phyloP scores from a whole-genome alignment of 345 rosid species.

The Eucalyptus caleyi region DNA sequence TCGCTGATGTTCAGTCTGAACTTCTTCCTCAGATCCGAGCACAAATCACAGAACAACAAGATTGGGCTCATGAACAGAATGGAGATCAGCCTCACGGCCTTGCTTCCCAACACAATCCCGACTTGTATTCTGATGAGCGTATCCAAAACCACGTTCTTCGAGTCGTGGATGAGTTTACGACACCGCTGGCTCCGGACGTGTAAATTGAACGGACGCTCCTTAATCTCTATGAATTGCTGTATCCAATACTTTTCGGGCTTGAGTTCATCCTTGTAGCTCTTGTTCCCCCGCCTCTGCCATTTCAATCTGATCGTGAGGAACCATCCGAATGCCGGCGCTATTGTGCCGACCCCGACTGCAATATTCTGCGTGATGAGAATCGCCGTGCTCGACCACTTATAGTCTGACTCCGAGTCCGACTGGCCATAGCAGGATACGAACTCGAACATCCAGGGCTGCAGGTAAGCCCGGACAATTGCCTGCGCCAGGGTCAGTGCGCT shows the following conservation, averaged over 20 bases:
- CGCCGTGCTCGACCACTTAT: constrained; percentile 55
- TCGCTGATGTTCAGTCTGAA: constrained; percentile 2
- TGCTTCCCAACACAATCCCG: constrained; percentile 62
- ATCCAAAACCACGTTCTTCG: constrained; percentile 19
- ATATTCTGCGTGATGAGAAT: constrained; percentile 46
- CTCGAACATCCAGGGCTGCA: constrained; percentile 31
- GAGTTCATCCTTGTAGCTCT: constrained; percentile 8
- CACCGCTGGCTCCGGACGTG: constrained; percentile 12
- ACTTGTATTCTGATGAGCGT: constrained; percentile 38
- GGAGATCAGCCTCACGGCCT: constrained; percentile 39
- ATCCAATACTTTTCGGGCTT: constrained; percentile 62
- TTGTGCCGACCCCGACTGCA: constrained; percentile 45
- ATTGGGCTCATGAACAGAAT: constrained; percentile 25
- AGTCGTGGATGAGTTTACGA: constrained; percentile 31
- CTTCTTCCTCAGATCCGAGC: constrained; percentile 2
- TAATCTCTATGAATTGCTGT: constrained; percentile 44
- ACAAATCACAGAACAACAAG: constrained; percentile 5
- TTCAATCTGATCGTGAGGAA: constrained; percentile 48
- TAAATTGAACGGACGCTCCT: constrained; percentile 38
- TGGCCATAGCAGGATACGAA: constrained; percentile 41
- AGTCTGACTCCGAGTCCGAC: constrained; percentile 27
- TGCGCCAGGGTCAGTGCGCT: constrained; percentile 45
- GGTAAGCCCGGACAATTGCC: constrained; percentile 41
- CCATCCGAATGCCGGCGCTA: constrained; percentile 73
- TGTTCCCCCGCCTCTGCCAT: constrained; percentile 36